Percentiles rank a stretch among this genome's conserved stretches.
These are phyloP conservation scores for Paramyrothecium sp. DNA, from an alignment of 2,329 filamentous ascomycete genomes.

Conservation along the genomic window DNA sequence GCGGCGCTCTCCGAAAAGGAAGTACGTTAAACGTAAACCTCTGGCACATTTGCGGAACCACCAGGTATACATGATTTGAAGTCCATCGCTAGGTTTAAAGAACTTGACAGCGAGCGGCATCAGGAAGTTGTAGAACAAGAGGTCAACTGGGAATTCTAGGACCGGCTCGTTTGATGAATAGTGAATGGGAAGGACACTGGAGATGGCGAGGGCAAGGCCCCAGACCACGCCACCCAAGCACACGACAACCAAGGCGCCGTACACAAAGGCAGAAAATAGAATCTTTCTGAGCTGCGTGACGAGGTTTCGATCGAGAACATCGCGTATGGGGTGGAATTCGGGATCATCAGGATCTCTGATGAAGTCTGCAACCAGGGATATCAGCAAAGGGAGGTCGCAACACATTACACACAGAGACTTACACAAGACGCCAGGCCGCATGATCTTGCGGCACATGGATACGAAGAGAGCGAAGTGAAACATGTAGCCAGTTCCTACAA, in stretches of 20 bases:
- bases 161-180: conserved; percentile 93
- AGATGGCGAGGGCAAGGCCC: conserved; percentile 70
- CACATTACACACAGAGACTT: conserved; percentile 35
- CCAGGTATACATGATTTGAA: conserved; percentile 89
- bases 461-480: conserved; percentile 99
- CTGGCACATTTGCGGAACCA: conserved; percentile 91
- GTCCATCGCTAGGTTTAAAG: conserved; percentile 79
- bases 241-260: conserved; percentile 86
- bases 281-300: conserved; percentile 95
- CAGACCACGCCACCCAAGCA: conserved; percentile 96
- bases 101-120: conserved; percentile 84
- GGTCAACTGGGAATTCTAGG: conserved; percentile 89
- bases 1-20: conserved; percentile 82
- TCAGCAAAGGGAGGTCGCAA: conserved; percentile 10
- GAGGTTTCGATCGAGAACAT: conserved; percentile 91
- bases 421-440: conserved; percentile 92
- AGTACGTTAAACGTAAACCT: conserved; percentile 78
- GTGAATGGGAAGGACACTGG: conserved; percentile 80
- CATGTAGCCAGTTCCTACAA: conserved; percentile 98
- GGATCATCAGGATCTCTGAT: conserved; percentile 98
- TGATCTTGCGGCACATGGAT: conserved; percentile 97
- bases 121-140: conserved; percentile 95
- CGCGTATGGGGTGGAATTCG: conserved; percentile 94
- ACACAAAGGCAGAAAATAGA: conserved; percentile 91
- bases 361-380: conserved; percentile 61